Evolutionary conservation across 768 basidiomycete genomes (phyloP).

Genomic region (Trametes gibbosa): DNA sequence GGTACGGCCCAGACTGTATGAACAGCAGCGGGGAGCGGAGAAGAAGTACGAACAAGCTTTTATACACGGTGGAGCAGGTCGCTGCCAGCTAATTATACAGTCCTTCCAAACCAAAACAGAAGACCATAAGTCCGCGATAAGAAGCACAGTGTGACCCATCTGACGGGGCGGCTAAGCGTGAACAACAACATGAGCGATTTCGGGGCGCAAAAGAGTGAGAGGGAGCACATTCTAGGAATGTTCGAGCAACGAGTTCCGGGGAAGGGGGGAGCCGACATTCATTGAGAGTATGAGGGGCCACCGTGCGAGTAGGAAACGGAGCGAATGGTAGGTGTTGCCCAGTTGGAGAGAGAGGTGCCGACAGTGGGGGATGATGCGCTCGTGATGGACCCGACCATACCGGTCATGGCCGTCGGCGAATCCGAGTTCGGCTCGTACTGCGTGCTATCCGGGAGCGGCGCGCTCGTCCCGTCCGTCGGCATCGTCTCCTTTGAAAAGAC

Average conservation of each 20-base stretch:
- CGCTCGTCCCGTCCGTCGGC: constrained; percentile 18
- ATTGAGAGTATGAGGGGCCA: constrained; percentile 7
- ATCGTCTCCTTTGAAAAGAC: constrained; percentile 26
- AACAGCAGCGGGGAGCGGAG: not conserved
- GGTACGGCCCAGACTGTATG: not conserved
- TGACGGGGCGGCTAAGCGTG: not conserved
- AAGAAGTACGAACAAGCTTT: not conserved
- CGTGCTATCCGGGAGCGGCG: constrained; percentile 25
- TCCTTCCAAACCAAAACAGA: not conserved
- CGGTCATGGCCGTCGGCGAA: constrained; percentile 13
- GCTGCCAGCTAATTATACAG: constrained; percentile 13
- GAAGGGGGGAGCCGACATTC: not conserved
- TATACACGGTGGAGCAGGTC: not conserved
- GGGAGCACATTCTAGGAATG: constrained; percentile 7
- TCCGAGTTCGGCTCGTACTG: constrained; percentile 17
- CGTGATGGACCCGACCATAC: constrained; percentile 4
- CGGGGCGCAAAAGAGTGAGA: not conserved
- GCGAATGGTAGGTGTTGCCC: constrained; percentile 11
- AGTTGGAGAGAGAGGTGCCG: constrained; percentile 1
- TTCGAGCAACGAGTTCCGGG: not conserved
- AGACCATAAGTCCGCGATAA: not conserved
- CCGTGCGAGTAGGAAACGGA: not conserved
- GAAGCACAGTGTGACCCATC: not conserved
- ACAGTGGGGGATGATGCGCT: constrained; percentile 3
- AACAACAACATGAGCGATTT: not conserved